Percentiles rank a stretch among this genome's conserved stretches.
Conservation (phyloP, 208 protist genomes). For the Leishmania amazonensis region DNA sequence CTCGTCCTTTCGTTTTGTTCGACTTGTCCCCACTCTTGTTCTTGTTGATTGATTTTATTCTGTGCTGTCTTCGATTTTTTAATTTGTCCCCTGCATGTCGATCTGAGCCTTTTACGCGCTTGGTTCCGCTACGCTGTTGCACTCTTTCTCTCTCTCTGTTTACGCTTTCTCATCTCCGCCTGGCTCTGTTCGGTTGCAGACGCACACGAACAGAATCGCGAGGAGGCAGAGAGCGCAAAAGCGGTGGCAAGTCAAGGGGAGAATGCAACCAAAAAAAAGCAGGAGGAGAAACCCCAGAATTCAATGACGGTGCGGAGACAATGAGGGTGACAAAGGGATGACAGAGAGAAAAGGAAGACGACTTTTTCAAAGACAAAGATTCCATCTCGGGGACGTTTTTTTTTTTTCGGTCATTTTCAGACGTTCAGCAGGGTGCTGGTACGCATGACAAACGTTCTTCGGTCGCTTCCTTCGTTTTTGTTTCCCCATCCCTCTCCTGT, state of each 20-base stretch:
- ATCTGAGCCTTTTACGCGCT: neutral
- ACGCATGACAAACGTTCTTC: neutral
- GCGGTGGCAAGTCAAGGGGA: neutral
- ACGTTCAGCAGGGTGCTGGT: neutral
- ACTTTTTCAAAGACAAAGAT: neutral
- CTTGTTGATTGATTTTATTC: too few relatives aligned
- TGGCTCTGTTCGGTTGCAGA: neutral
- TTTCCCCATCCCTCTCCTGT: neutral
- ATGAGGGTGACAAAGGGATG: neutral
- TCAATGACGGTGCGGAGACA: neutral
- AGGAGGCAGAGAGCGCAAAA: neutral
- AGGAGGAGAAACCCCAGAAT: neutral
- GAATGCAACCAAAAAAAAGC: neutral
- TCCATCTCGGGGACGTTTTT: neutral
- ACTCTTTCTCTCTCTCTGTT: neutral
- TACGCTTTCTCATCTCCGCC: neutral
- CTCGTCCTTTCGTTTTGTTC: too few relatives aligned
- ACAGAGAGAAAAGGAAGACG: neutral
- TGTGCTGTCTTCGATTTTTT: neutral
- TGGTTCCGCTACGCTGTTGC: neutral
- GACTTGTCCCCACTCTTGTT: too few relatives aligned
- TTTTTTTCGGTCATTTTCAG: neutral
- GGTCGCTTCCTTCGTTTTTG: neutral
- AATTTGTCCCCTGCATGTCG: neutral
- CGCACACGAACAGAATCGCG: neutral